A percentile compares a stretch with the other conserved stretches of the same genome.
Evolutionary conservation across 306 rosid species (phyloP).

Genomic region (Rosa persica): DNA sequence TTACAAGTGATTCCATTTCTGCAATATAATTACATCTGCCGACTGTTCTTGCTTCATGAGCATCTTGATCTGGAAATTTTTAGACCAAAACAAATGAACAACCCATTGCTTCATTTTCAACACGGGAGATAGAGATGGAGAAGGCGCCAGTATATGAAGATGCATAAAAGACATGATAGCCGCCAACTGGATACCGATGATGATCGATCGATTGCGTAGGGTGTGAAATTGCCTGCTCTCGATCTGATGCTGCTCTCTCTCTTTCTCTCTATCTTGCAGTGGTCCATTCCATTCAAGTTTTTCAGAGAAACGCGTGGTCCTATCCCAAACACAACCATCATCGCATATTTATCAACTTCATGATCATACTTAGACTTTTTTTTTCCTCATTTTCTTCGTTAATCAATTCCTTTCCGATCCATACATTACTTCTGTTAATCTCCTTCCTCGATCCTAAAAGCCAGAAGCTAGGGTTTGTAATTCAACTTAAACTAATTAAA

Average conservation of each 20-base stretch:
- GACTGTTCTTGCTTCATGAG: not conserved
- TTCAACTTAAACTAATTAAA: not conserved
- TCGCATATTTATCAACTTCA: not conserved
- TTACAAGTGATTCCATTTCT: not conserved
- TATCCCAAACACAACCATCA: not conserved
- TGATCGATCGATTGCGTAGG: not conserved
- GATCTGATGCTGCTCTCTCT: not conserved
- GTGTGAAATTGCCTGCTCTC: not conserved
- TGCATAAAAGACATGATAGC: not conserved
- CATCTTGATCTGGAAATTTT: not conserved
- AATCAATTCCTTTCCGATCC: not conserved
- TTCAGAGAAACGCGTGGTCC: constrained; percentile 10
- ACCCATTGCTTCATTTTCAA: not conserved
- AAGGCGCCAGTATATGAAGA: not conserved
- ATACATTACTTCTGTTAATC: not conserved
- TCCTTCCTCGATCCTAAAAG: not conserved
- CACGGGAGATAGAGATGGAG: not conserved
- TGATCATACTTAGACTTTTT: not conserved
- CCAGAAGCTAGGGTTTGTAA: not conserved
- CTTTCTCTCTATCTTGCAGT: not conserved
- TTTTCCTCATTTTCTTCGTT: not conserved
- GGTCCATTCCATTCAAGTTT: constrained; percentile 11
- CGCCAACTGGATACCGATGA: constrained; percentile 1
- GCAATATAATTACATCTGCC: not conserved
- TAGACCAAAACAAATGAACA: not conserved